Percentiles rank a stretch among this genome's conserved stretches.
These are phyloP conservation scores for Suhomyces xylopsoci DNA, from an alignment of 805 yeast species.

Conservation along the genomic window DNA sequence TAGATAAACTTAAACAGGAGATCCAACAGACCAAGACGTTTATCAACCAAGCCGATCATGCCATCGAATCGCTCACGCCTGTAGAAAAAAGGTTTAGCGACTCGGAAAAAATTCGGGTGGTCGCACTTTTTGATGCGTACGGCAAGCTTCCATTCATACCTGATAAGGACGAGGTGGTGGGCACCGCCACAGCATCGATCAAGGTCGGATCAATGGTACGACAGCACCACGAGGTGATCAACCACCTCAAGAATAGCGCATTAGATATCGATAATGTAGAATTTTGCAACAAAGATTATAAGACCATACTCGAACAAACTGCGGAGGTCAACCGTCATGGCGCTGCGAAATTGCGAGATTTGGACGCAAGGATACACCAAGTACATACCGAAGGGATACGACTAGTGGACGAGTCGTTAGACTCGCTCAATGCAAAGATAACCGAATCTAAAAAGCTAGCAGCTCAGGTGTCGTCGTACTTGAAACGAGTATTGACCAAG, in stretches of 20 bases:
- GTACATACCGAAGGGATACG: not conserved
- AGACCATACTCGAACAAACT: not conserved
- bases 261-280: not conserved
- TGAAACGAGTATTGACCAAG: slow-evolving; percentile 18
- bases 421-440: not conserved
- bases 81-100: not conserved
- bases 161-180: slow-evolving; percentile 27
- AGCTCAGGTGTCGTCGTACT: slow-evolving; percentile 11
- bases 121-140: slow-evolving; percentile 19
- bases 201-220: not conserved
- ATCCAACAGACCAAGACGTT: slow-evolving; percentile 16
- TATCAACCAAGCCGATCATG: slow-evolving; percentile 21
- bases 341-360: not conserved
- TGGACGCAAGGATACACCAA: not conserved
- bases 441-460: slow-evolving; percentile 3
- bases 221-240: not conserved
- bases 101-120: slow-evolving; percentile 9
- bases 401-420: not conserved
- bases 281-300: not conserved
- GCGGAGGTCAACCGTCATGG: not conserved
- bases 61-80: slow-evolving; percentile 11
- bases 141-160: slow-evolving; percentile 22
- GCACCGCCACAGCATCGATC: slow-evolving; percentile 22
- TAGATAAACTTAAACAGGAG: slow-evolving; percentile 16
- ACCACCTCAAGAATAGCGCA: not conserved